Percentiles rank a stretch among this genome's conserved stretches.
Conservation (phyloP, 306 rosid species). For the Luffa acutangula region DNA sequence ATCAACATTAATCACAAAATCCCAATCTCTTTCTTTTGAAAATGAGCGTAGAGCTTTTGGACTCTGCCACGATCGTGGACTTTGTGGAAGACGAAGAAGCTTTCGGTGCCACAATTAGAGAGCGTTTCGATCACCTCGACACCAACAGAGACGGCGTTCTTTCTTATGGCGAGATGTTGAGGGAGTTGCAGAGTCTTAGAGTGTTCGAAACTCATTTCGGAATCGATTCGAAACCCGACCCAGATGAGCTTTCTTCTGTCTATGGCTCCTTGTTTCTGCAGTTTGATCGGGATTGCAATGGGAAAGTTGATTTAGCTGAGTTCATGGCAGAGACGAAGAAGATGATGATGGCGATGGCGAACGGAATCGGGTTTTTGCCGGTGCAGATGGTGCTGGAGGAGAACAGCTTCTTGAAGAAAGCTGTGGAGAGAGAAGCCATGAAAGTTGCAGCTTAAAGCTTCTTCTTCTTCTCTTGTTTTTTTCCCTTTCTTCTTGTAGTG, state of each 20-base stretch:
- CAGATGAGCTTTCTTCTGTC: constrained; percentile 40
- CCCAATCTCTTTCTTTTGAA: neutral
- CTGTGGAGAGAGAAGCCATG: constrained; percentile 45
- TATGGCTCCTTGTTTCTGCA: constrained; percentile 42
- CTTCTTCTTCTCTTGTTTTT: too few species aligned
- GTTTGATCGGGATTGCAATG: constrained; percentile 52
- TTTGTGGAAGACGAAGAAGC: constrained; percentile 71
- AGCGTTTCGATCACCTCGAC: constrained; percentile 46
- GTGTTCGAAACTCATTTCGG: constrained; percentile 62
- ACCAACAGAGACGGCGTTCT: constrained; percentile 47
- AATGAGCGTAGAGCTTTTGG: constrained; percentile 68
- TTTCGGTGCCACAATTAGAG: constrained; percentile 16
- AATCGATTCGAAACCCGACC: constrained; percentile 45
- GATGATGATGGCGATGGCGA: constrained; percentile 74
- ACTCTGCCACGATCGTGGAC: constrained; percentile 50
- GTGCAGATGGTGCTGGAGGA: constrained; percentile 61
- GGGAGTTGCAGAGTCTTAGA: constrained; percentile 50
- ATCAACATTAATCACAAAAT: too few species aligned
- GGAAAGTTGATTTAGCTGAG: constrained; percentile 51
- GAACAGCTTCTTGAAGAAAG: constrained; percentile 47
- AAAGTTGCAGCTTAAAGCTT: neutral
- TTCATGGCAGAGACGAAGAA: constrained; percentile 54
- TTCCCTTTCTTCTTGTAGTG: too few species aligned
- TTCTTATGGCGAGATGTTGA: constrained; percentile 57
- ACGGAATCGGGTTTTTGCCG: constrained; percentile 60